Percentiles rank a stretch among this genome's conserved stretches.
Evolutionary conservation across 805 yeast species (phyloP).

Genomic region (Saccharomycopsis synnaedendra): DNA sequence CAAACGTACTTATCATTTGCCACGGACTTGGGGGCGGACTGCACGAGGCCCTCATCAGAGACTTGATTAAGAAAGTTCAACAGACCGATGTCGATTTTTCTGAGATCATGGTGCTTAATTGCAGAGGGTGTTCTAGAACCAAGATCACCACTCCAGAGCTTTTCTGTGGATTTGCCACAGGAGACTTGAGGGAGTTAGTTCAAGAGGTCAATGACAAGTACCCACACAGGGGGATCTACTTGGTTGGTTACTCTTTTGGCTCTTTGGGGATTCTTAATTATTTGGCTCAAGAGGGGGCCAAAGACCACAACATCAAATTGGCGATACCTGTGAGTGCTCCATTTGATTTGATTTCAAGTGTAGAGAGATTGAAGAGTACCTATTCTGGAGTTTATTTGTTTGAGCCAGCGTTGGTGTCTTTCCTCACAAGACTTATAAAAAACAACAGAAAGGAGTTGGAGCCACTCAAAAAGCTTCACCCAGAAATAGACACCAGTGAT

Average conservation of each 20-base stretch:
- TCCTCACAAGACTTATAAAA: constrained; percentile 31
- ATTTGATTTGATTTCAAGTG: constrained; percentile 57
- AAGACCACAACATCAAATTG: constrained; percentile 24
- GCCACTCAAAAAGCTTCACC: constrained; percentile 19
- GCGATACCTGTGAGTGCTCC: constrained; percentile 56
- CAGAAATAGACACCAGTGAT: constrained; percentile 20
- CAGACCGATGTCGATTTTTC: constrained; percentile 25
- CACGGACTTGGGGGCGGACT: constrained; percentile 80
- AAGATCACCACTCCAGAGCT: constrained; percentile 57
- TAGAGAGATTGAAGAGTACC: constrained; percentile 29
- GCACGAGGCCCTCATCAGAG: constrained; percentile 59
- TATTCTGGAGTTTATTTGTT: constrained; percentile 31
- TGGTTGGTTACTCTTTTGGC: constrained; percentile 65
- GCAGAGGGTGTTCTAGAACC: constrained; percentile 72
- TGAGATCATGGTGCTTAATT: constrained; percentile 48
- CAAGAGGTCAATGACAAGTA: constrained; percentile 35
- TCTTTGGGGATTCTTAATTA: constrained; percentile 57
- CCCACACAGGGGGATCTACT: constrained; percentile 54
- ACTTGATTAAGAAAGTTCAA: constrained; percentile 17
- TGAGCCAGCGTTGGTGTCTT: constrained; percentile 29
- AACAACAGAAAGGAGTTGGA: constrained; percentile 30
- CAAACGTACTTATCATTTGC: constrained; percentile 49
- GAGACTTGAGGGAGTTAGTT: constrained; percentile 52
- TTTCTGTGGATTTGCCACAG: constrained; percentile 59
- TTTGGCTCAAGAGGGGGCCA: constrained; percentile 40